A percentile compares a stretch with the other conserved stretches of the same genome.
Evolutionary conservation across 768 basidiomycete genomes (phyloP).

Genomic region (Pleurotus platypus): DNA sequence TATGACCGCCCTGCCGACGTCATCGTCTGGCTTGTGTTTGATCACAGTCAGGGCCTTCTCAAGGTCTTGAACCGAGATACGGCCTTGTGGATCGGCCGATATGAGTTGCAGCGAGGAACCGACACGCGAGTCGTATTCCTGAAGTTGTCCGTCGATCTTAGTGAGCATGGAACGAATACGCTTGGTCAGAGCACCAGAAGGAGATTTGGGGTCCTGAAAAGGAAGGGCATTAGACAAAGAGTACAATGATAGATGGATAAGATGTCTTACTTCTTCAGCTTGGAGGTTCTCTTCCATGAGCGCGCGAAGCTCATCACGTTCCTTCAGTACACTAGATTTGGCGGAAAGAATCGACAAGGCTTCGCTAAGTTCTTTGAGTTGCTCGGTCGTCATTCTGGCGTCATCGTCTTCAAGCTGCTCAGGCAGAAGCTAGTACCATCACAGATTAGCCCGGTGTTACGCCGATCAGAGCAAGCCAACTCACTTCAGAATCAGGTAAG

Average conservation of each 20-base stretch:
- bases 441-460: neutral
- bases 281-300: slow-evolving; percentile 94
- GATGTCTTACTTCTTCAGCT: slow-evolving; percentile 68
- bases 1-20: slow-evolving; percentile 81
- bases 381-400: slow-evolving; percentile 97
- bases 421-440: slow-evolving; percentile 53
- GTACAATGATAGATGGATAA: slow-evolving; percentile 4
- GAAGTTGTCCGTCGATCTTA: slow-evolving; percentile 89
- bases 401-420: slow-evolving; percentile 58
- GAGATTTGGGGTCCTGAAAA: slow-evolving; percentile 70
- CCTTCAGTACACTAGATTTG: slow-evolving; percentile 92
- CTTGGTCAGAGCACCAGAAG: slow-evolving; percentile 85
- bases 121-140: slow-evolving; percentile 88
- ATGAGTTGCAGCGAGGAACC: slow-evolving; percentile 85
- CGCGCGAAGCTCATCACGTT: slow-evolving; percentile 84
- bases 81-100: slow-evolving; percentile 79
- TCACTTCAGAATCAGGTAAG: slow-evolving; percentile 87
- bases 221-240: neutral
- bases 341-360: slow-evolving; percentile 89
- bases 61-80: slow-evolving; percentile 85
- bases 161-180: slow-evolving; percentile 94
- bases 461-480: slow-evolving; percentile 5
- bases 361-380: slow-evolving; percentile 90
- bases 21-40: slow-evolving; percentile 89
- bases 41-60: slow-evolving; percentile 90